phyloP scores from a whole-genome alignment of 2,329 filamentous ascomycete species.

The Talaromyces atroroseus region DNA sequence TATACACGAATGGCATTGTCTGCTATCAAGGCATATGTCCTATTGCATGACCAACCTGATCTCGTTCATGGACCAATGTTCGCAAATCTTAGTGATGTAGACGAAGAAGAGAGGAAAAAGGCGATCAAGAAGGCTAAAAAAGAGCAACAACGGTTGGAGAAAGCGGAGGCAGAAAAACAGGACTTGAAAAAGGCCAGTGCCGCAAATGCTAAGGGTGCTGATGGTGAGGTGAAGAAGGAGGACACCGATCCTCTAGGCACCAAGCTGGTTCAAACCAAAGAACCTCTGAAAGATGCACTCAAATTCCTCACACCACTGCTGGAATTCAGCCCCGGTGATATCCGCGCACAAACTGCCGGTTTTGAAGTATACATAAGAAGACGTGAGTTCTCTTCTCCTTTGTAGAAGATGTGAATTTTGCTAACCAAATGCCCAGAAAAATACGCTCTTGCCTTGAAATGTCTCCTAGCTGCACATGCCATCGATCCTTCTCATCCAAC shows the following conservation, averaged over 20 bases:
- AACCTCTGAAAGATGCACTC: slow-evolving; percentile 79
- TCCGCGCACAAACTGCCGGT: slow-evolving; percentile 75
- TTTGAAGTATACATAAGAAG: slow-evolving; percentile 85
- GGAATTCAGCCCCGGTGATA: slow-evolving; percentile 72
- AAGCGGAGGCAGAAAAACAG: slow-evolving; percentile 75
- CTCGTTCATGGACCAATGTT: slow-evolving; percentile 55
- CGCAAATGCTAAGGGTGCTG: slow-evolving; percentile 46
- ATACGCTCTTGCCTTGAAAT: slow-evolving; percentile 79
- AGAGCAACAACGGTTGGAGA: slow-evolving; percentile 67
- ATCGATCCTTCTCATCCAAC: slow-evolving; percentile 65
- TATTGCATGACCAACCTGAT: slow-evolving; percentile 69
- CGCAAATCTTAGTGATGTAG: slow-evolving; percentile 49
- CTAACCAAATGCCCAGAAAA: slow-evolving; percentile 57
- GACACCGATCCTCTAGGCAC: slow-evolving; percentile 82
- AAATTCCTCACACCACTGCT: slow-evolving; percentile 79
- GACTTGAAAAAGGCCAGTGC: slow-evolving; percentile 68
- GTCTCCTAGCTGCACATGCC: slow-evolving; percentile 66
- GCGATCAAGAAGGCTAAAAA: slow-evolving; percentile 85
- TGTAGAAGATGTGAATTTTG: neutral
- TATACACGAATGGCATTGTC: slow-evolving; percentile 78
- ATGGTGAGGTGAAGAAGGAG: slow-evolving; percentile 68
- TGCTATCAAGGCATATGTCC: slow-evolving; percentile 73
- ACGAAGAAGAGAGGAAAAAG: slow-evolving; percentile 70
- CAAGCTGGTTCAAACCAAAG: slow-evolving; percentile 71
- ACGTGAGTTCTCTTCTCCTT: slow-evolving; percentile 53